phyloP scores from a whole-genome alignment of 2,329 filamentous ascomycete species.

The Didymella pinodella region DNA sequence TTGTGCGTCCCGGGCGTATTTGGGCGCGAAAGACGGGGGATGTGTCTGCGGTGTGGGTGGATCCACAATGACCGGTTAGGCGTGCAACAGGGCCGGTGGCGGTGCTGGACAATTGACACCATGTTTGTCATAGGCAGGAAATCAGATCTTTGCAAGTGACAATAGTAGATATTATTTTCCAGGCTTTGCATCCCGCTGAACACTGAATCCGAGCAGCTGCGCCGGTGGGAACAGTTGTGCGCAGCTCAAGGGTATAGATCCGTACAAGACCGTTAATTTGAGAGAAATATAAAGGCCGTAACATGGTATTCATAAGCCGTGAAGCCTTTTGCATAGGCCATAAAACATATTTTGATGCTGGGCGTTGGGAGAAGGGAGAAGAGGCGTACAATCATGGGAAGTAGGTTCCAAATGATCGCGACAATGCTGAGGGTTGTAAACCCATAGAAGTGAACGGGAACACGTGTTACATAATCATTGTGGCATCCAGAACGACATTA shows the following conservation, averaged over 20 bases:
- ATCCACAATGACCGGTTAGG: conserved; percentile 20
- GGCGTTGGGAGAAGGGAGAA: not conserved
- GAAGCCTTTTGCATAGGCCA: not conserved
- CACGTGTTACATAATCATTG: conserved; percentile 12
- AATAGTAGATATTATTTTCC: not conserved
- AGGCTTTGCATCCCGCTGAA: not conserved
- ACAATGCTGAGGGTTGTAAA: not conserved
- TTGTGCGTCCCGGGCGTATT: conserved; percentile 1
- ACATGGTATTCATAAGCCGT: conserved; percentile 16
- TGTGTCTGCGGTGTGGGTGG: conserved; percentile 5
- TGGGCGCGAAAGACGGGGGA: not conserved
- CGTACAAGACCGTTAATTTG: not conserved
- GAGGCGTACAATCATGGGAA: not conserved
- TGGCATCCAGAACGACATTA: conserved; percentile 50
- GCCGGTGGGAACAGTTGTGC: not conserved
- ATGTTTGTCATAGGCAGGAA: not conserved
- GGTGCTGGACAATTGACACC: not conserved
- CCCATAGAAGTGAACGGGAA: too few species aligned
- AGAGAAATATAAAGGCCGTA: not conserved
- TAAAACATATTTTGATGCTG: conserved; percentile 5
- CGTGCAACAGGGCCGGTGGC: conserved; percentile 2
- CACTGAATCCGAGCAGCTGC: not conserved
- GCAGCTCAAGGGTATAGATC: not conserved
- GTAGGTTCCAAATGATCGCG: not conserved
- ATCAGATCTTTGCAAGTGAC: not conserved